Evolutionary conservation across 352 stramenopile genomes (phyloP).

Genomic region (Globisporangium viniferum): DNA sequence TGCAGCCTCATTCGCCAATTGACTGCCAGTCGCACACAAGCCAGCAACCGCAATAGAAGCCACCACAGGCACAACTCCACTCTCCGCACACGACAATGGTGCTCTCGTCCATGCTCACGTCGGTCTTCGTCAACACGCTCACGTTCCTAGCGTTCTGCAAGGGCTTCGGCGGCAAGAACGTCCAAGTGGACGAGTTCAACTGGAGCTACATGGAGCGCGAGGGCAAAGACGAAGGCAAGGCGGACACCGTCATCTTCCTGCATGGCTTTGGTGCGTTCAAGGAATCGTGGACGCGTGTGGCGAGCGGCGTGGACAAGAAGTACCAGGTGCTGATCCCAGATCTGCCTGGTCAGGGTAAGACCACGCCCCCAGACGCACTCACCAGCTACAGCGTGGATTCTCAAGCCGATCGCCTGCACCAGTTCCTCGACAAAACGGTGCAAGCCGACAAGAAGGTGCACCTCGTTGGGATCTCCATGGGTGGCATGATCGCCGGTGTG

Average conservation of each 20-base stretch:
- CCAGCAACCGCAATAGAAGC: not conserved
- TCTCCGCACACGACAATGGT: conserved; percentile 18
- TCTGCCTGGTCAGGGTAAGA: conserved; percentile 62
- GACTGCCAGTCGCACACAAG: not conserved
- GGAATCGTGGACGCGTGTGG: conserved; percentile 59
- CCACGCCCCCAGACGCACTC: conserved; percentile 40
- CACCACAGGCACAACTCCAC: not conserved
- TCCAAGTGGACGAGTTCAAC: conserved; percentile 46
- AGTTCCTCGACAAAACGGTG: conserved; percentile 55
- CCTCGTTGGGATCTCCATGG: conserved; percentile 73
- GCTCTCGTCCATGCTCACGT: conserved; percentile 20
- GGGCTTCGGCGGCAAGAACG: conserved; percentile 48
- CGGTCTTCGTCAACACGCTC: conserved; percentile 37
- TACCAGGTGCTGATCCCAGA: conserved; percentile 66
- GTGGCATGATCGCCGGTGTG: conserved; percentile 69
- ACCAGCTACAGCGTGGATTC: conserved; percentile 49
- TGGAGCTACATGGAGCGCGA: conserved; percentile 74
- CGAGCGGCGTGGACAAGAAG: conserved; percentile 43
- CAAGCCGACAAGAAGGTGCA: conserved; percentile 56
- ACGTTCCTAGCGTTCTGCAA: conserved; percentile 49
- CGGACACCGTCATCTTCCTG: conserved; percentile 60
- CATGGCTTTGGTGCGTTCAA: conserved; percentile 75
- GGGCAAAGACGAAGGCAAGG: conserved; percentile 32
- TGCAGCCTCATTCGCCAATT: not conserved
- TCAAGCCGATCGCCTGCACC: conserved; percentile 51